These are phyloP conservation scores for Phytopythium delawarense DNA, from an alignment of 352 stramenopile species.

Conservation along the genomic window DNA sequence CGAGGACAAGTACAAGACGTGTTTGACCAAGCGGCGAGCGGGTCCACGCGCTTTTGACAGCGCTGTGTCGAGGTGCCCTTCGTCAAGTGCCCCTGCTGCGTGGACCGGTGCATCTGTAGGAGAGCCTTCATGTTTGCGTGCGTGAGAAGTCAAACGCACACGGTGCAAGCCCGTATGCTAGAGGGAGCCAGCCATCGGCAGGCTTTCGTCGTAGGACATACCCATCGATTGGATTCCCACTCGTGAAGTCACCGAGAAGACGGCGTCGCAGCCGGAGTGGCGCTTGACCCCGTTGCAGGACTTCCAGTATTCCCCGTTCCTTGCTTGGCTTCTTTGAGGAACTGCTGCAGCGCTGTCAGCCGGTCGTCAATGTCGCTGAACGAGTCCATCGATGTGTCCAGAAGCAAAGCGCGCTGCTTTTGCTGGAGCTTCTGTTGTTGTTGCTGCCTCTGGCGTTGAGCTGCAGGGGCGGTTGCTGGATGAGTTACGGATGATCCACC, in stretches of 20 bases:
- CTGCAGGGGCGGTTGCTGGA: background rate
- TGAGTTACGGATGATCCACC: background rate
- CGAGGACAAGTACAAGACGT: too few species aligned
- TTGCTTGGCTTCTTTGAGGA: constrained; percentile 79
- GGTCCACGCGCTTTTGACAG: too few species aligned
- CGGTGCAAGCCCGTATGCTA: too few species aligned
- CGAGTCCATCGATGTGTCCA: constrained; percentile 64
- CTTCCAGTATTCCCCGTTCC: constrained; percentile 10
- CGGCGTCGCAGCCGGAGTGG: background rate
- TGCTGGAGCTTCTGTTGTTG: constrained; percentile 10
- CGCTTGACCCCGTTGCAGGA: background rate
- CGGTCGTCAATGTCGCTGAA: constrained; percentile 87
- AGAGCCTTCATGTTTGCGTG: too few species aligned
- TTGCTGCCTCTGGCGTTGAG: constrained; percentile 7
- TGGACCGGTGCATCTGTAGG: too few species aligned
- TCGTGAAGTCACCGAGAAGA: background rate
- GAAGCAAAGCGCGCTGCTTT: constrained; percentile 29
- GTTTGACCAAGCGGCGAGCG: too few species aligned
- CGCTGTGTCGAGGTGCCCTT: too few species aligned
- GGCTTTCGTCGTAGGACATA: too few species aligned
- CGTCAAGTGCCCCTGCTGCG: too few species aligned
- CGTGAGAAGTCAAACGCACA: too few species aligned
- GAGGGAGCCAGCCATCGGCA: too few species aligned
- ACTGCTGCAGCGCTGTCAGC: constrained; percentile 75
- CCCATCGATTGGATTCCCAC: background rate